Evolutionary conservation across 129 eudicot genomes (phyloP).

Genomic region (Saposhnikovia divaricata): DNA sequence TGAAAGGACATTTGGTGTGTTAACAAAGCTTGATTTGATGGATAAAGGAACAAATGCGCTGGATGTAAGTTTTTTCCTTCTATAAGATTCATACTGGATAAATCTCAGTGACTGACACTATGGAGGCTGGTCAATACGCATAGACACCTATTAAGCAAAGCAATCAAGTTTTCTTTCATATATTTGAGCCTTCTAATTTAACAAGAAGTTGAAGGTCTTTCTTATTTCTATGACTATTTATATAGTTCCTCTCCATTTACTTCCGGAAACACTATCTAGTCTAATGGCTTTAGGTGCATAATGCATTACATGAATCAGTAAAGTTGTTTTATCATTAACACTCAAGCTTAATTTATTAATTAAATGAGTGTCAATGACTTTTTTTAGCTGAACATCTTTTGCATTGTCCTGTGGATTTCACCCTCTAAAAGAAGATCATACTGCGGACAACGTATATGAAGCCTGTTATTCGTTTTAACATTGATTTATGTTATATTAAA

Average conservation of each 20-base stretch:
- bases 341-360: neutral
- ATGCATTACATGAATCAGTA: neutral
- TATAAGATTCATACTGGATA: neutral
- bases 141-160: neutral
- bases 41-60: constrained; percentile 69
- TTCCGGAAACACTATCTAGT: neutral
- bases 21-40: constrained; percentile 73
- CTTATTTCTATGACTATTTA: neutral
- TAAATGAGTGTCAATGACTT: neutral
- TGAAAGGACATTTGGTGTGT: constrained; percentile 62
- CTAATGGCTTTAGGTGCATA: neutral
- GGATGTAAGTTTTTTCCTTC: constrained; percentile 33
- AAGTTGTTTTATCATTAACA: neutral
- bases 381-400: neutral
- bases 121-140: neutral
- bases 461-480: neutral
- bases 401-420: neutral
- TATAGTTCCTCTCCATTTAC: neutral
- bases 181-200: neutral
- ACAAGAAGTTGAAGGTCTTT: neutral
- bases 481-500: constrained; percentile 13
- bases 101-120: neutral
- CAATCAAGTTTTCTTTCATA: neutral
- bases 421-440: neutral
- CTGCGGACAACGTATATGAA: neutral